Evolutionary conservation across 768 basidiomycete genomes (phyloP).

Genomic region (Astraeus odoratus): DNA sequence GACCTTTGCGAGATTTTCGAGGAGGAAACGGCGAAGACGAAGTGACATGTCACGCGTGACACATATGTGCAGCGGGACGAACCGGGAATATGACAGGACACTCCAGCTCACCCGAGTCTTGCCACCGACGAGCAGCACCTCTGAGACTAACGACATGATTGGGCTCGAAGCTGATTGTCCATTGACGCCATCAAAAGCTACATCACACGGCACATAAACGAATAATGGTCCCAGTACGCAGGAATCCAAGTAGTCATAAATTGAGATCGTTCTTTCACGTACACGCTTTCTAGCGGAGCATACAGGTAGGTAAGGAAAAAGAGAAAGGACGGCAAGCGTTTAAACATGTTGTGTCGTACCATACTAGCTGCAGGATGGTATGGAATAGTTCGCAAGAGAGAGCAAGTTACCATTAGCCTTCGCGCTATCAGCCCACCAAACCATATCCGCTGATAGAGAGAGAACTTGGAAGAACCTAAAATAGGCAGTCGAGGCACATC

Average conservation of each 20-base stretch:
- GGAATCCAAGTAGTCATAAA: background rate
- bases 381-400: background rate
- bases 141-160: too few species aligned
- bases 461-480: conserved; percentile 23
- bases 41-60: conserved; percentile 37
- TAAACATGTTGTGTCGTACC: conserved; percentile 13
- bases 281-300: conserved; percentile 7
- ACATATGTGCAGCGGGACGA: conserved; percentile 38
- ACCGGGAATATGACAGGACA: too few species aligned
- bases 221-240: too few species aligned
- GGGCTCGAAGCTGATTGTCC: conserved; percentile 4
- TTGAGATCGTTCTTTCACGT: conserved; percentile 3
- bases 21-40: conserved; percentile 31
- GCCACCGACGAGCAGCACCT: too few species aligned
- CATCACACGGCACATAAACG: too few species aligned
- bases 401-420: background rate
- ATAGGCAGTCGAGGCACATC: conserved; percentile 64
- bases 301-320: conserved; percentile 14
- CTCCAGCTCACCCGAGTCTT: too few species aligned
- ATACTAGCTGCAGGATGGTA: conserved; percentile 5
- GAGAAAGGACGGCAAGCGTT: background rate
- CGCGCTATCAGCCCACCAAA: background rate
- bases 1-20: conserved; percentile 35
- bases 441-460: too few species aligned
- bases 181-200: background rate